Evolutionary conservation across 108 stramenopile genomes (phyloP).

Genomic region (Cyclotella sp.): DNA sequence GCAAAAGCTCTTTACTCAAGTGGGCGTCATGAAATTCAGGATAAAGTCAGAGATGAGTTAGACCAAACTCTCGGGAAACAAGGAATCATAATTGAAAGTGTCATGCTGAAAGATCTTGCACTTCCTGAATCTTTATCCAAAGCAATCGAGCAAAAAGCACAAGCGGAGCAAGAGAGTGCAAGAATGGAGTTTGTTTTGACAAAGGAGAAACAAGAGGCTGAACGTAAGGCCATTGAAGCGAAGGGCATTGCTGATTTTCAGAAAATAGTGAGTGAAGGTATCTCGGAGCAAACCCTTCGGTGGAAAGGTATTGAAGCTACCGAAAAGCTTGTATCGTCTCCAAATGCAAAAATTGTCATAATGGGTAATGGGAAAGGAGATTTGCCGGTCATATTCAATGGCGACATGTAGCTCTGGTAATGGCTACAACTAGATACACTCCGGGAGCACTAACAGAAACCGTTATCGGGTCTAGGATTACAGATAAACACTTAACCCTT

Average conservation of each 20-base stretch:
- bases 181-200: conserved; percentile 62
- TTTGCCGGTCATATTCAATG: conserved; percentile 56
- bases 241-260: conserved; percentile 66
- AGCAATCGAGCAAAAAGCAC: conserved; percentile 57
- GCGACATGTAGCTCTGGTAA: background rate
- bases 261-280: conserved; percentile 51
- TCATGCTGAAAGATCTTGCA: conserved; percentile 54
- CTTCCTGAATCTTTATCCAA: conserved; percentile 45
- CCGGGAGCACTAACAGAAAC: too few species aligned
- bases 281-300: conserved; percentile 42
- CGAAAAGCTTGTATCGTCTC: conserved; percentile 49
- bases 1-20: conserved; percentile 60
- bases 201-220: conserved; percentile 56
- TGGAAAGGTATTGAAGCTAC: conserved; percentile 70
- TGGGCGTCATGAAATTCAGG: conserved; percentile 51
- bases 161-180: conserved; percentile 58
- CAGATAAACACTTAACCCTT: background rate
- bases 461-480: background rate
- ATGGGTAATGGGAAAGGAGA: conserved; percentile 53
- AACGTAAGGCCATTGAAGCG: conserved; percentile 63
- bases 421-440: too few species aligned
- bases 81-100: conserved; percentile 62
- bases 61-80: conserved; percentile 43
- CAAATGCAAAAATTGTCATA: conserved; percentile 60
- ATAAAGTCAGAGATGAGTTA: conserved; percentile 44